Evolutionary conservation across 2,329 filamentous ascomycete genomes (phyloP), one percentile per base, ranked within the genome.

Genomic region (Colletotrichum agaves): DNA sequence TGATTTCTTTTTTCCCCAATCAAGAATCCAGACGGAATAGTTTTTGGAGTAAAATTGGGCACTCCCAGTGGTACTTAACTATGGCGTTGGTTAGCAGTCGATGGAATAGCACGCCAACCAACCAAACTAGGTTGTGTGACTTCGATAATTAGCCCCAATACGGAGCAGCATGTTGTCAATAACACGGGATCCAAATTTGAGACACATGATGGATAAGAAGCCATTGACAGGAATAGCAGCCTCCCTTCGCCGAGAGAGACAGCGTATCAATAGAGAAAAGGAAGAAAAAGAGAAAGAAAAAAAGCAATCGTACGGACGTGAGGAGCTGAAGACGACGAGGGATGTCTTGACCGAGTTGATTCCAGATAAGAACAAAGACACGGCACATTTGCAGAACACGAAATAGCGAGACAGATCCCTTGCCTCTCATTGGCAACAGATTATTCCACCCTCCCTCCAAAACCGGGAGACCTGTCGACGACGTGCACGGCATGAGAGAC

Each of bases 351-450:
- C 19, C 17, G 44, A 47, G 11, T 37, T 8, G 35, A 13, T 8
- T 37, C 35, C 13, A 12, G 35, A 37, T 37, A 37, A 11, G 10
- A 4, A 19, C 8, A 23, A 23, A 23, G 5, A 47, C 44, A 11
- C 17, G 13, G 17, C 44, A 23, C 11, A n/a, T 5, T 3, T 10
- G 33, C 21, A 17, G 11, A n/a, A 55, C 0, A 39, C 0, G 35
- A 55, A 21, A 55, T 15, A 55, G 8, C 21, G 35, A 55, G 7
- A 55, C 17, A 55, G 52, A 37, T n/a, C 52, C 17, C 35, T 41
- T 55, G 52, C 4, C 27, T 55, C 52, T 55, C 35, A 41, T 41
- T 55, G 52, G 33, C 19, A 27, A 55, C 41, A 55, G 35, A 41
- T 23, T 31, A 15, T 37, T 5, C 35, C 10, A 3, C 35, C 35